A percentile compares a stretch with the other conserved stretches of the same genome.
These are phyloP conservation scores for Ceratocystis variospora DNA, from an alignment of 2,329 filamentous ascomycete genomes.

Conservation along the genomic window DNA sequence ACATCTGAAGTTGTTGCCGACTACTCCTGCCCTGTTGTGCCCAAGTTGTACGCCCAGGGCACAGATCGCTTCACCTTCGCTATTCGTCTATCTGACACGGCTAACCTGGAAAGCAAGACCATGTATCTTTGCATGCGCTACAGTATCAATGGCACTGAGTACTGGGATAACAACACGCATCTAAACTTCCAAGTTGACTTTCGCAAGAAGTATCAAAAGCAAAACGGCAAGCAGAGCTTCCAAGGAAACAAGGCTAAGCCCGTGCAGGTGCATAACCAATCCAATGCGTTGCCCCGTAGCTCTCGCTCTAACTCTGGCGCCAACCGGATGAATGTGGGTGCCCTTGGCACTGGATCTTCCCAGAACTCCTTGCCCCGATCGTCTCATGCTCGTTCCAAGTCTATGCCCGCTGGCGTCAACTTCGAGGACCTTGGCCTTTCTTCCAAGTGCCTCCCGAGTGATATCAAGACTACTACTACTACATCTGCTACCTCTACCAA, in stretches of 20 bases:
- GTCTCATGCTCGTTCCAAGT: constrained; percentile 34
- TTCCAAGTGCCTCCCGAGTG: neutral
- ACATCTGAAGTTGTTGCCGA: constrained; percentile 90
- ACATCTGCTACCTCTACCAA: constrained; percentile 27
- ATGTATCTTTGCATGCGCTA: constrained; percentile 88
- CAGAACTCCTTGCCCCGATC: constrained; percentile 12
- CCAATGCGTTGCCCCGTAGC: constrained; percentile 46
- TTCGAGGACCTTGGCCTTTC: constrained; percentile 30
- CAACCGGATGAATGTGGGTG: constrained; percentile 27
- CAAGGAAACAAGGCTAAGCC: constrained; percentile 27
- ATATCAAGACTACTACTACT: neutral
- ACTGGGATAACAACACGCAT: constrained; percentile 84
- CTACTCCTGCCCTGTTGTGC: constrained; percentile 64
- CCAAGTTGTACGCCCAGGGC: constrained; percentile 35
- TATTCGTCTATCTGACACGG: constrained; percentile 82
- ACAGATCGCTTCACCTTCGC: constrained; percentile 82
- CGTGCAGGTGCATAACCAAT: constrained; percentile 13
- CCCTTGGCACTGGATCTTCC: constrained; percentile 19
- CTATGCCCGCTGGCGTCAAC: constrained; percentile 47
- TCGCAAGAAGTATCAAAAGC: constrained; percentile 56
- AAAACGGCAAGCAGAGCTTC: constrained; percentile 42
- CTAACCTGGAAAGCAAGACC: constrained; percentile 84
- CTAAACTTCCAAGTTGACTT: constrained; percentile 95
- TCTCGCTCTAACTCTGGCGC: constrained; percentile 30
- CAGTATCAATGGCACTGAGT: constrained; percentile 66